phyloP scores from a whole-genome alignment of 208 protist species.

The Angomonas ambiguus region DNA sequence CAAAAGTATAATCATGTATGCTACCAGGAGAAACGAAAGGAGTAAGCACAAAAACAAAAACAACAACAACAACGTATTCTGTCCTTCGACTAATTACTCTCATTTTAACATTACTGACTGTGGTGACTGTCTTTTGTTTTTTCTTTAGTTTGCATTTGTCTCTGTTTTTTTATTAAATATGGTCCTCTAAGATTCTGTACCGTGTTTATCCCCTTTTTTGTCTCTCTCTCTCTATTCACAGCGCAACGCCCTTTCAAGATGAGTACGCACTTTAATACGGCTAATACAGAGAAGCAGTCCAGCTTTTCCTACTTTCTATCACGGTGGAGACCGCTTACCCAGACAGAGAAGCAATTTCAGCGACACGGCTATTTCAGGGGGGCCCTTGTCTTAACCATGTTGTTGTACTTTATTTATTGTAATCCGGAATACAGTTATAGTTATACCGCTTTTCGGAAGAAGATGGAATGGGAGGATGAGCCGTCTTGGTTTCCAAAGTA shows the following conservation, averaged over 20 bases:
- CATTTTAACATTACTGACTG: neutral
- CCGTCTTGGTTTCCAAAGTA: slow-evolving; percentile 18
- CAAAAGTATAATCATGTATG: slow-evolving; percentile 88
- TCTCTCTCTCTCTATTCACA: neutral
- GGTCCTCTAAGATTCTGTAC: neutral
- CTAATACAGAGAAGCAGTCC: no score
- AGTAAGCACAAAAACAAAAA: slow-evolving; percentile 27
- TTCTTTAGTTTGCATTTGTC: slow-evolving; percentile 4
- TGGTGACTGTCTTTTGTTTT: slow-evolving; percentile 12
- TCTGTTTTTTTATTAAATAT: neutral
- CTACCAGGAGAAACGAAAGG: slow-evolving; percentile 85
- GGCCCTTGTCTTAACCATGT: neutral
- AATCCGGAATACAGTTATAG: slow-evolving; percentile 80
- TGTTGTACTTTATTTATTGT: slow-evolving; percentile 19
- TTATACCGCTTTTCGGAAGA: slow-evolving; percentile 43
- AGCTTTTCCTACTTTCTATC: no score
- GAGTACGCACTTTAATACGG: neutral
- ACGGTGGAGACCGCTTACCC: no score
- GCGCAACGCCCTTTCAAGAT: neutral
- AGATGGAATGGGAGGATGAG: slow-evolving; percentile 33
- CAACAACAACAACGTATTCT: neutral
- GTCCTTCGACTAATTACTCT: neutral
- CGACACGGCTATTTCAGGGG: no score
- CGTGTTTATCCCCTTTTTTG: neutral
- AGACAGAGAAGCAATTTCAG: no score